Evolutionary conservation across 2,329 filamentous ascomycete species (phyloP).

Genomic region (Ustilaginoidea virens): DNA sequence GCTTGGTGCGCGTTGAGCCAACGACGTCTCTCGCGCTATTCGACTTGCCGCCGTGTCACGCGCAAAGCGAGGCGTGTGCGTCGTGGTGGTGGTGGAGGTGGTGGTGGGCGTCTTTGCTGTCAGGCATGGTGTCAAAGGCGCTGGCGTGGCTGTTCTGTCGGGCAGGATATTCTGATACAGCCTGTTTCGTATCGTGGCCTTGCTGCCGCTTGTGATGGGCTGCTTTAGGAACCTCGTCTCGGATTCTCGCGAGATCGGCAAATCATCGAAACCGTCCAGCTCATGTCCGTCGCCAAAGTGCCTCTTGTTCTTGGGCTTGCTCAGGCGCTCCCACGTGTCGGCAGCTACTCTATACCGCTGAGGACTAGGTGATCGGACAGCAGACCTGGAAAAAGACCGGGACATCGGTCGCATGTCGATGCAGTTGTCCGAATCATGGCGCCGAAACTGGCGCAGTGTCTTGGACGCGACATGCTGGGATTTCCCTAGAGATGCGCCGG

Average conservation of each 20-base stretch:
- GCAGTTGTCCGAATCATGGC: constrained; percentile 66
- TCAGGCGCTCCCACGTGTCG: constrained; percentile 50
- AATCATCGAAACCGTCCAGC: constrained; percentile 83
- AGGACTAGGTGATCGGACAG: constrained; percentile 45
- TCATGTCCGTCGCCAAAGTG: constrained; percentile 84
- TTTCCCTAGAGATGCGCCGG: constrained; percentile 56
- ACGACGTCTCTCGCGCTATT: constrained; percentile 45
- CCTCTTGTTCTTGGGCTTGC: constrained; percentile 41
- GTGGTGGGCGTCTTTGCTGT: constrained; percentile 34
- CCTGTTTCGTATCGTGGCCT: constrained; percentile 42
- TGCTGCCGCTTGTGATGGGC: constrained; percentile 55
- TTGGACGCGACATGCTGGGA: constrained; percentile 69
- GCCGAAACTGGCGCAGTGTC: constrained; percentile 53
- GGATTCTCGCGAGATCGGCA: constrained; percentile 70
- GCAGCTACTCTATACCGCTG: constrained; percentile 30
- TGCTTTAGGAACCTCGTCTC: constrained; percentile 76
- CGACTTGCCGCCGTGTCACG: constrained; percentile 50
- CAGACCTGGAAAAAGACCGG: constrained; percentile 40
- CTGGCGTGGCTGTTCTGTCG: constrained; percentile 36
- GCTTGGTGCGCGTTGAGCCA: constrained; percentile 43
- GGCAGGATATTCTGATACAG: constrained; percentile 38
- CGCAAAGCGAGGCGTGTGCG: constrained; percentile 43
- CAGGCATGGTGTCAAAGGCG: constrained; percentile 37
- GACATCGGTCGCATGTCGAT: constrained; percentile 42
- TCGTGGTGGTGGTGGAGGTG: background rate